These are phyloP conservation scores for Chlamydomonas schloesseri DNA, from an alignment of 139 green algal genomes.

Conservation along the genomic window DNA sequence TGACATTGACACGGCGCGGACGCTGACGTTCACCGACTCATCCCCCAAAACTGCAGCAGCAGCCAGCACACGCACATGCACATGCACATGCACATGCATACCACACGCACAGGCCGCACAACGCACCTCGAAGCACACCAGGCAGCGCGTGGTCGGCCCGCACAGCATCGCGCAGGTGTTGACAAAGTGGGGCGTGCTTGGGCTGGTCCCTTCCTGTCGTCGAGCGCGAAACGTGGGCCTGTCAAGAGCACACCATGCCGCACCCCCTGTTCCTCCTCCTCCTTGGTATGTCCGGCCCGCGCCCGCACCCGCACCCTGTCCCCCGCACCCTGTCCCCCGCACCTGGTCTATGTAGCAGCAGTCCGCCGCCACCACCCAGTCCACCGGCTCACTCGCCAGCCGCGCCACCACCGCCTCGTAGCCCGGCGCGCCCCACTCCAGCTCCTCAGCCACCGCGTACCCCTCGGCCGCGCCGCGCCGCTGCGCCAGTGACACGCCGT, in stretches of 20 bases:
- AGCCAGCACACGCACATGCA: not conserved
- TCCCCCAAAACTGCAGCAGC: too few species aligned
- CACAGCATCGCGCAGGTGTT: slow-evolving; percentile 57
- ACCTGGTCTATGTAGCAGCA: slow-evolving; percentile 73
- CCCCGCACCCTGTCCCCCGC: not conserved
- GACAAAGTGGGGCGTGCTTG: slow-evolving; percentile 65
- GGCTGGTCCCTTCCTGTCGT: slow-evolving; percentile 61
- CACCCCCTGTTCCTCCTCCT: too few species aligned
- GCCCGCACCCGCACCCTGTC: too few species aligned
- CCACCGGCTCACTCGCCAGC: slow-evolving; percentile 27
- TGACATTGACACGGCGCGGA: too few species aligned
- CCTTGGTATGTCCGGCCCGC: too few species aligned
- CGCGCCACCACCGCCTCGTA: slow-evolving; percentile 29
- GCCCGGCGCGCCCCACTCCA: slow-evolving; percentile 61
- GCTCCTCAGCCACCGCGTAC: slow-evolving; percentile 48
- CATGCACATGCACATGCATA: not conserved
- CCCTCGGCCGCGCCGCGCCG: slow-evolving; percentile 36
- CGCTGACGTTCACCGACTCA: too few species aligned
- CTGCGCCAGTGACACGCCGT: not conserved
- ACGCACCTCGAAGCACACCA: slow-evolving; percentile 54
- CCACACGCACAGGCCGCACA: not conserved
- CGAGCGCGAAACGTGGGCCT: not conserved
- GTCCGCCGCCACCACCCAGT: slow-evolving; percentile 67
- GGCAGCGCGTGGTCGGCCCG: slow-evolving; percentile 23
- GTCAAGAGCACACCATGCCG: too few species aligned